A percentile compares a stretch with the other conserved stretches of the same genome.
Evolutionary conservation across 1,139 yeast species (phyloP).

Genomic region (Spencermartinsiella ligniputridi): DNA sequence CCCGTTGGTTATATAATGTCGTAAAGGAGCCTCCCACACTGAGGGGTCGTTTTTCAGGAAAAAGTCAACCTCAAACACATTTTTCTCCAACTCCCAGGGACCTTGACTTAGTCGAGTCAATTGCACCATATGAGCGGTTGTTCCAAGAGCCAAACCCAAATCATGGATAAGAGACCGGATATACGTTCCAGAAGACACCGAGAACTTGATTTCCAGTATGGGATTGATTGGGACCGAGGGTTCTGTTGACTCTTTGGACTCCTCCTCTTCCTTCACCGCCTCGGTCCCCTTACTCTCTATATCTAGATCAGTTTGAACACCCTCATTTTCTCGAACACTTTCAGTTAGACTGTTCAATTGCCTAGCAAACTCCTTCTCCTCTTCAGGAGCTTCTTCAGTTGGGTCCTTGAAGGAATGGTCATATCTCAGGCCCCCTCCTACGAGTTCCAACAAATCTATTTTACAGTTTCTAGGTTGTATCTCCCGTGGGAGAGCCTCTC

Average conservation of each 20-base stretch:
- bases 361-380: constrained; percentile 33
- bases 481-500: constrained; percentile 74
- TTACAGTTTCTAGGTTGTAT: constrained; percentile 73
- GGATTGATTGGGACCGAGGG: constrained; percentile 40
- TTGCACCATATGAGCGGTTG: constrained; percentile 87
- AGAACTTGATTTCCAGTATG: constrained; percentile 62
- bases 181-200: constrained; percentile 93
- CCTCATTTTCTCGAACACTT: constrained; percentile 8
- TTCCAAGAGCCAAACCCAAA: constrained; percentile 73
- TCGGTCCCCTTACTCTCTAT: constrained; percentile 10
- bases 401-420: constrained; percentile 53
- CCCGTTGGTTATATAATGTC: constrained; percentile 23
- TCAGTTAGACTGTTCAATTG: constrained; percentile 22
- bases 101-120: constrained; percentile 72
- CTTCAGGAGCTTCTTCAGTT: constrained; percentile 27
- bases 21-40: constrained; percentile 50
- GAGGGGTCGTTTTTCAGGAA: constrained; percentile 47
- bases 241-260: constrained; percentile 9
- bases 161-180: constrained; percentile 88
- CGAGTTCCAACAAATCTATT: constrained; percentile 51
- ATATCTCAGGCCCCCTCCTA: constrained; percentile 48
- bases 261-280: constrained; percentile 8
- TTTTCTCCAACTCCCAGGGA: constrained; percentile 71
- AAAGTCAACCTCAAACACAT: constrained; percentile 64
- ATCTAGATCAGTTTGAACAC: constrained; percentile 3